Evolutionary conservation across 352 stramenopile genomes (phyloP).

Genomic region (Globisporangium acanthophoron): DNA sequence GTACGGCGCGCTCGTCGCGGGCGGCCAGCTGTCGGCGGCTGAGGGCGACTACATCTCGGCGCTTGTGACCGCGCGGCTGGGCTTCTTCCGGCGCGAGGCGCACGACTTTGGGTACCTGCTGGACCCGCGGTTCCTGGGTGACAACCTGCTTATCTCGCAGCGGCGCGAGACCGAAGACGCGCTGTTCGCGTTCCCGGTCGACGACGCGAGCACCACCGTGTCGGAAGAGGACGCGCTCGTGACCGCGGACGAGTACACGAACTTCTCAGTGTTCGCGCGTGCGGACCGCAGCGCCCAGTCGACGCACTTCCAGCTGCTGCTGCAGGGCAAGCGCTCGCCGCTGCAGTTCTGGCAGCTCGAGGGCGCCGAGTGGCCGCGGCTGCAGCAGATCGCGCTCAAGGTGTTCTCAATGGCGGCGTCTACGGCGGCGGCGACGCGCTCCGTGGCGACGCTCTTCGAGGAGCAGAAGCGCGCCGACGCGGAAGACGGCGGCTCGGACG

Average conservation of each 20-base stretch:
- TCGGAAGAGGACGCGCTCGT: background rate
- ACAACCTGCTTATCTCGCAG: background rate
- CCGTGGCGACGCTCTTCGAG: background rate
- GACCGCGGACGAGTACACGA: background rate
- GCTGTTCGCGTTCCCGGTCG: background rate
- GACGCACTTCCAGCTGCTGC: slow-evolving; percentile 1
- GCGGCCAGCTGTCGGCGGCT: background rate
- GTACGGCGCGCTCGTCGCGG: background rate
- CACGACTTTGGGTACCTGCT: slow-evolving; percentile 4
- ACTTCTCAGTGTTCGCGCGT: slow-evolving; percentile 1
- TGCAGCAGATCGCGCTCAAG: slow-evolving; percentile 4
- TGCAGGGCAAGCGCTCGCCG: slow-evolving; percentile 3
- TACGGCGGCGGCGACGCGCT: background rate
- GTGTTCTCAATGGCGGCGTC: slow-evolving; percentile 3
- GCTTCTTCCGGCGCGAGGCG: background rate
- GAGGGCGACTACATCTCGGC: background rate
- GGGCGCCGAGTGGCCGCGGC: slow-evolving; percentile 2
- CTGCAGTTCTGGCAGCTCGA: slow-evolving; percentile 6
- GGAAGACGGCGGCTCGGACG: background rate
- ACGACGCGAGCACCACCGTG: background rate
- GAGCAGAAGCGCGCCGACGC: background rate
- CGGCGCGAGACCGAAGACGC: background rate
- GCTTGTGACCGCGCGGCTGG: background rate
- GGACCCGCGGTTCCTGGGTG: slow-evolving; percentile 3
- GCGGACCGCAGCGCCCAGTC: slow-evolving; percentile 1